A percentile compares a stretch with the other conserved stretches of the same genome.
Conservation (phyloP, 2,329 filamentous ascomycete genomes). For the Nectriaceae sp. region DNA sequence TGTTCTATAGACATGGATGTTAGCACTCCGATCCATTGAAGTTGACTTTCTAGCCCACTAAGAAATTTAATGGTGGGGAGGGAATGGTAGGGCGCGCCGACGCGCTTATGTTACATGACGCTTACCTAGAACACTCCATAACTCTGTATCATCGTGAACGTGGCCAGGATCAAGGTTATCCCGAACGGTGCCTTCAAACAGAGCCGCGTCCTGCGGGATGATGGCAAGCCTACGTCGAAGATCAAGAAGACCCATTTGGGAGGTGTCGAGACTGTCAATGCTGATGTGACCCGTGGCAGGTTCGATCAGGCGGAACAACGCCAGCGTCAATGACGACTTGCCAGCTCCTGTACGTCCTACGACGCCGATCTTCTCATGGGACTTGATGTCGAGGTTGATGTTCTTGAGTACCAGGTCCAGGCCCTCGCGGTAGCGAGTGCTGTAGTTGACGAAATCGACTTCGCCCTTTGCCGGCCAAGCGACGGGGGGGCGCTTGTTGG, state of each 20-base stretch:
- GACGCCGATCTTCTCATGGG: constrained; percentile 96
- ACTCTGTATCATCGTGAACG: constrained; percentile 93
- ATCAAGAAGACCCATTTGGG: constrained; percentile 85
- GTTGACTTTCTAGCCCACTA: constrained; percentile 4
- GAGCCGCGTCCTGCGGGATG: constrained; percentile 94
- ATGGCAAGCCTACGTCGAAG: constrained; percentile 88
- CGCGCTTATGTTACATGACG: constrained; percentile 13
- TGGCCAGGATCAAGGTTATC: constrained; percentile 96
- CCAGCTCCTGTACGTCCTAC: constrained; percentile 95
- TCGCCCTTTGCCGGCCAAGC: constrained; percentile 91
- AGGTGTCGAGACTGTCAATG: constrained; percentile 89
- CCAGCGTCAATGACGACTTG: constrained; percentile 90
- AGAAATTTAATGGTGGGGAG: constrained; percentile 1
- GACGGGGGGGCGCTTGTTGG: constrained; percentile 80
- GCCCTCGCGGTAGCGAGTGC: constrained; percentile 86
- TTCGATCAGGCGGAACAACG: constrained; percentile 95
- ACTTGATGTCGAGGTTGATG: constrained; percentile 88
- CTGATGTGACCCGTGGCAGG: constrained; percentile 78
- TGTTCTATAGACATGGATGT: constrained; percentile 62
- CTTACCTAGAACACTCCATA: constrained; percentile 93
- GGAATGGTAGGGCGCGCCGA: constrained; percentile 3
- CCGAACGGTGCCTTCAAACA: constrained; percentile 90
- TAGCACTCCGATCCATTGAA: constrained; percentile 21
- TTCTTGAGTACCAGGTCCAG: constrained; percentile 93
- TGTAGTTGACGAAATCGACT: constrained; percentile 91